phyloP scores from a whole-genome alignment of 2,329 filamentous ascomycete genomes.

The Aspergillus oerlinghausenensis region DNA sequence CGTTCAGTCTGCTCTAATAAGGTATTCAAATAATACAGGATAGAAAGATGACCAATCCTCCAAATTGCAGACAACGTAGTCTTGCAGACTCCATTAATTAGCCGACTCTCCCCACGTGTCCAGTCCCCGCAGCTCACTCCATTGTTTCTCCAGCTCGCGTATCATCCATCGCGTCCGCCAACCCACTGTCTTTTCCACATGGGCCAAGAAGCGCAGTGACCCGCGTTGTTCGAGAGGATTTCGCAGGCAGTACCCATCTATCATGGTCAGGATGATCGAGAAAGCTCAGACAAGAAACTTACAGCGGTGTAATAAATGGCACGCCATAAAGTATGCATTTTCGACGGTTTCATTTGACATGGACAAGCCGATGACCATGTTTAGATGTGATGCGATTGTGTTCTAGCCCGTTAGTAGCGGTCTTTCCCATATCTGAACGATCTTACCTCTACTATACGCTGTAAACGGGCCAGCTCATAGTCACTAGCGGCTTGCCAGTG shows the following conservation, averaged over 20 bases:
- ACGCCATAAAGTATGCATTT: constrained; percentile 32
- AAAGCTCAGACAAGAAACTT: constrained; percentile 5
- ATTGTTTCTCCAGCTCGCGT: constrained; percentile 24
- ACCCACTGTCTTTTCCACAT: constrained; percentile 25
- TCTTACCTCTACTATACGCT: constrained; percentile 26
- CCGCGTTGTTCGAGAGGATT: constrained; percentile 24
- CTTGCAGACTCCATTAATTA: background rate
- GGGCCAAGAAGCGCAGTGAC: constrained; percentile 23
- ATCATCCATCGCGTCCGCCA: constrained; percentile 32
- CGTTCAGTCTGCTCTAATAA: background rate
- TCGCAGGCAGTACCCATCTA: constrained; percentile 32
- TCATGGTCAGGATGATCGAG: background rate
- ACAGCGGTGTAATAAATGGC: constrained; percentile 31
- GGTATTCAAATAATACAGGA: background rate
- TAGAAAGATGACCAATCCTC: background rate
- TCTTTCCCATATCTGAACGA: background rate
- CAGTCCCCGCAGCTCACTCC: constrained; percentile 23
- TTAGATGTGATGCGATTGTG: constrained; percentile 25
- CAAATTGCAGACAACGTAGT: no score
- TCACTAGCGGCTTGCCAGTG: constrained; percentile 19
- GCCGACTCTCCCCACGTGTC: constrained; percentile 8
- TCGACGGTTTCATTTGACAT: constrained; percentile 31
- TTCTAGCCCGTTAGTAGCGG: constrained; percentile 11
- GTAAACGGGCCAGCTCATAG: constrained; percentile 23
- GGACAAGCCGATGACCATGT: constrained; percentile 28